Evolutionary conservation across 2,329 filamentous ascomycete genomes (phyloP).

Genomic region (Aspergillus sp.): DNA sequence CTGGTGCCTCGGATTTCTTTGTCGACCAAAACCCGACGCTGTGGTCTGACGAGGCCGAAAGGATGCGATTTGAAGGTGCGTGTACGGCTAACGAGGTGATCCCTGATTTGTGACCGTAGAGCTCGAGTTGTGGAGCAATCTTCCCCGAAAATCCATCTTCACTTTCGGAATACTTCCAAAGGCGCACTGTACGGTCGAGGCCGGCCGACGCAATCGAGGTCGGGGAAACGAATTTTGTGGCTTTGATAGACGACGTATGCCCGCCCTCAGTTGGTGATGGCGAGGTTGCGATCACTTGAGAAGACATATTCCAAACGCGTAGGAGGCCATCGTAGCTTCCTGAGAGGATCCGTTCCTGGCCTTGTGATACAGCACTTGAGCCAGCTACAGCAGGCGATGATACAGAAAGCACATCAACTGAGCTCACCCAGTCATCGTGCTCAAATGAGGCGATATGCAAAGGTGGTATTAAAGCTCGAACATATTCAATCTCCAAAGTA

Average conservation of each 20-base stretch:
- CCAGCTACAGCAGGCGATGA: slow-evolving; percentile 60
- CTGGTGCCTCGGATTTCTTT: slow-evolving; percentile 71
- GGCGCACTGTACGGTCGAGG: slow-evolving; percentile 77
- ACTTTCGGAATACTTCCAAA: slow-evolving; percentile 83
- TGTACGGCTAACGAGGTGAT: slow-evolving; percentile 76
- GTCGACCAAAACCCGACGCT: slow-evolving; percentile 86
- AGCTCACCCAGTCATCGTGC: slow-evolving; percentile 96
- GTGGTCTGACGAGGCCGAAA: slow-evolving; percentile 83
- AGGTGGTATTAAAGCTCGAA: slow-evolving; percentile 85
- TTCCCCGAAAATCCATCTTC: slow-evolving; percentile 59
- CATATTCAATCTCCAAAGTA: slow-evolving; percentile 86
- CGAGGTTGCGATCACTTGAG: slow-evolving; percentile 79
- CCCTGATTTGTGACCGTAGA: slow-evolving; percentile 76
- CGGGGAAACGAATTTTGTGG: slow-evolving; percentile 78
- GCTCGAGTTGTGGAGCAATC: slow-evolving; percentile 73
- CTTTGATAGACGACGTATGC: slow-evolving; percentile 74
- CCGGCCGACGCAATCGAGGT: slow-evolving; percentile 79
- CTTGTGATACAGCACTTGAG: slow-evolving; percentile 47
- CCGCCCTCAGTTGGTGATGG: slow-evolving; percentile 65
- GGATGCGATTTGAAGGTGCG: slow-evolving; percentile 69
- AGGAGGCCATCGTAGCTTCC: slow-evolving; percentile 88
- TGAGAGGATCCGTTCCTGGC: slow-evolving; percentile 77
- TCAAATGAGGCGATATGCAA: slow-evolving; percentile 88
- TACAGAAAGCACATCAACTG: slow-evolving; percentile 75
- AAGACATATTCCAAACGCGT: slow-evolving; percentile 85